Evolutionary conservation across 108 stramenopile species (phyloP), one percentile per base, ranked within the genome.

Genomic region (Seminavis robusta): DNA sequence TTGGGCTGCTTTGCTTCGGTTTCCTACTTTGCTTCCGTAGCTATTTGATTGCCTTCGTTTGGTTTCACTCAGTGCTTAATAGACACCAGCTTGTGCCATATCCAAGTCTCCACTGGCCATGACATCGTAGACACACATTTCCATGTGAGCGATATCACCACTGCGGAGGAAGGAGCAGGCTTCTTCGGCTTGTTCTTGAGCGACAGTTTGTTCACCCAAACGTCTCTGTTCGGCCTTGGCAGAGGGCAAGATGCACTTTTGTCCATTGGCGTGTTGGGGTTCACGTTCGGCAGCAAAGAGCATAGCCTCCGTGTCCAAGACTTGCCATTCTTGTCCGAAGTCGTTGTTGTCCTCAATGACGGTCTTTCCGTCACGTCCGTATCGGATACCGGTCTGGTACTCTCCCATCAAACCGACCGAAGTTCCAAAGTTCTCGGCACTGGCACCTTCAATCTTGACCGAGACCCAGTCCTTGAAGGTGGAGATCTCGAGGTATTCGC

Each of bases 291-390:
- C n/a, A n/a, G n/a, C n/a, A n/a, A 44, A 44, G 11, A 44, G n/a
- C 16, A 19, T 44, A 6, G 43, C 17, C 20, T 44, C 43, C 6
- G 11, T 17, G 6, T 15, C 17, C n/a, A 44, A 19, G n/a, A 44
- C 43, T 44, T 44, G 43, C 43, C 43, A 44, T 44, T 44, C 43
- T 13, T 47, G 25, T 20, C 58, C 58, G 5, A 59, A 25, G 23
- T 59, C 58, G 17, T 42, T 34, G 7, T 23, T 23, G 33, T 59
- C 58, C 4, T 26, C 28, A 9, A 59, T 8, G 5, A 49, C 33
- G 6, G 58, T 59, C 16, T 33, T 27, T 1, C 58, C 58, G 32
- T 59, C 58, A 47, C 58, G 58, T 6, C 46, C 58, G 3, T 47
- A 19, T 17, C 23, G 33, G 3, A 8, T 25, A 1, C 34, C 47